phyloP scores from a whole-genome alignment of 2,329 filamentous ascomycete species.

The Diplocarpon rosae region DNA sequence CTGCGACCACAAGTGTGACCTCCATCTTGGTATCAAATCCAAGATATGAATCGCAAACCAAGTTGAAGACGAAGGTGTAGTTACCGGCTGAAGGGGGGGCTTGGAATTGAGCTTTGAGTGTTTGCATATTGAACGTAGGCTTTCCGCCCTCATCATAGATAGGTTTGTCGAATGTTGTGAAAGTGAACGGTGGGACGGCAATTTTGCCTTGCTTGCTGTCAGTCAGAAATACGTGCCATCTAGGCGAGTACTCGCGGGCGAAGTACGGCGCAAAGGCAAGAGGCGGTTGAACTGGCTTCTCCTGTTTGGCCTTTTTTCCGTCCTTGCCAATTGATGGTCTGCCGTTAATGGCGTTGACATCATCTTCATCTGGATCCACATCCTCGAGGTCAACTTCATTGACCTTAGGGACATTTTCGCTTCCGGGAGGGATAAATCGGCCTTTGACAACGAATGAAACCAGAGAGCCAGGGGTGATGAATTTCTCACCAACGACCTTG shows the following conservation, averaged over 20 bases:
- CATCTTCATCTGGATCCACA: constrained; percentile 83
- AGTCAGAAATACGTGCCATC: constrained; percentile 90
- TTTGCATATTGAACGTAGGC: constrained; percentile 91
- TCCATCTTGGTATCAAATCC: constrained; percentile 90
- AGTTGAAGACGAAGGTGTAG: constrained; percentile 89
- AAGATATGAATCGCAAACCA: constrained; percentile 89
- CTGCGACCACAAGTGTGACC: constrained; percentile 79
- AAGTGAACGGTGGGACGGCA: constrained; percentile 93
- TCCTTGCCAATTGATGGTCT: constrained; percentile 59
- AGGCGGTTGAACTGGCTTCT: constrained; percentile 62
- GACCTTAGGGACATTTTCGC: constrained; percentile 60
- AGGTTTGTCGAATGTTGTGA: constrained; percentile 82
- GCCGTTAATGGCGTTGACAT: constrained; percentile 74
- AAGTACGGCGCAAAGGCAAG: constrained; percentile 88
- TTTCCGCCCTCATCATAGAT: constrained; percentile 70
- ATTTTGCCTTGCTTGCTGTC: constrained; percentile 93
- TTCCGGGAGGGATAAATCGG: constrained; percentile 82
- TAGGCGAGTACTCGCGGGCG: constrained; percentile 75
- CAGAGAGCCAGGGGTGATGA: constrained; percentile 82
- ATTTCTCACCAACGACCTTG: constrained; percentile 92
- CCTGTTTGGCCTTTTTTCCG: constrained; percentile 46
- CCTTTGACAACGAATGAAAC: constrained; percentile 94
- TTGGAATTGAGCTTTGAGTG: constrained; percentile 92
- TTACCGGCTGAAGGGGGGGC: constrained; percentile 85
- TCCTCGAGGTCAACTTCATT: constrained; percentile 77